A percentile compares a stretch with the other conserved stretches of the same genome.
Conservation (phyloP, 352 stramenopile genomes). For the Phytopythium delawarense region DNA sequence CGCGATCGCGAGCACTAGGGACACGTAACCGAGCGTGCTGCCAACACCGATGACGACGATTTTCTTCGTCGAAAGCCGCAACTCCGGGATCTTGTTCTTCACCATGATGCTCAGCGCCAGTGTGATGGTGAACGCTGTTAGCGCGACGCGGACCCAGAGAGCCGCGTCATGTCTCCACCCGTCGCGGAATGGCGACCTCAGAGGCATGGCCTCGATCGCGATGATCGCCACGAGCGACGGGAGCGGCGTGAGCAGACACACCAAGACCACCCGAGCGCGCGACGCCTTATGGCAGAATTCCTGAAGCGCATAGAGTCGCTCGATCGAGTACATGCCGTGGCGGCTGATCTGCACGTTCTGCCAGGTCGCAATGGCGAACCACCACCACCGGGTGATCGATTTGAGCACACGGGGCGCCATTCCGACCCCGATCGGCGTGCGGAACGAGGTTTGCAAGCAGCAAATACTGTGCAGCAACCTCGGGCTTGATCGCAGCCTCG, state of each 20-base stretch:
- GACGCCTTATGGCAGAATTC: conserved; percentile 26
- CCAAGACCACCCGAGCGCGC: conserved; percentile 12
- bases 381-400: background rate
- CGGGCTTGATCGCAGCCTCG: background rate
- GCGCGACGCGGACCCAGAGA: background rate
- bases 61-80: background rate
- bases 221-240: conserved; percentile 12
- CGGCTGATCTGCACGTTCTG: conserved; percentile 22
- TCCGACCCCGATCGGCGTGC: background rate
- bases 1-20: background rate
- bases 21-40: background rate
- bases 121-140: conserved; percentile 7
- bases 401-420: background rate
- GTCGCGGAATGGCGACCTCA: background rate
- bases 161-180: background rate
- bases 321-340: conserved; percentile 32
- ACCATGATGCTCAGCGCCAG: background rate
- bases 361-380: conserved; percentile 1
- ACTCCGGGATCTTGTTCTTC: conserved; percentile 8
- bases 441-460: background rate
- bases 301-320: conserved; percentile 28
- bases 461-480: background rate
- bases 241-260: conserved; percentile 24
- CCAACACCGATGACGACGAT: background rate
- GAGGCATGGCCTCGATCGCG: conserved; percentile 3